Base-by-base conservation (phyloP, 2,329 filamentous ascomycete genomes). In the Thielaviopsis punctulata region DNA sequence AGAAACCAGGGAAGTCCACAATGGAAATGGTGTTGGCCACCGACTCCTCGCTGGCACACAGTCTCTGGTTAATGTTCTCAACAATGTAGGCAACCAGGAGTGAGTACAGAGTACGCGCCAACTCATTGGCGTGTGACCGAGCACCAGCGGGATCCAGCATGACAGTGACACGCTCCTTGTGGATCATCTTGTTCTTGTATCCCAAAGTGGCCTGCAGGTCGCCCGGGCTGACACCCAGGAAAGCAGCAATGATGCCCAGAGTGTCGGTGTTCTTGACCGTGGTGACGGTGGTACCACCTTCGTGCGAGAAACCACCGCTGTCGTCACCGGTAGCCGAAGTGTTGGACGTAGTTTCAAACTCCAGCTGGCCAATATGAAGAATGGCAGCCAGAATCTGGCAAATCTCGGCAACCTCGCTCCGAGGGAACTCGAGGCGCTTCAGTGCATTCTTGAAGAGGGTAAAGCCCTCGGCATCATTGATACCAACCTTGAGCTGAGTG, bases 361-460 rank as follows among this genome's bases (percentile, higher is more conserved):
- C 92, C 2, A 98, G 79, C 69, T 98, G 92, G 24, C 92, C 92
- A 59, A 98, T 89, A 64, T 98, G 92, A n/a, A 98, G 73, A 58
- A 98, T 95, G 59, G 80, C 82, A 27, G 92, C 92, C 51, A 98
- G 73, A 48, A 96, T 77, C 69, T 98, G 92, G 65, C 92, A 98
- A 52, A 98, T 89, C 64, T 95, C 90, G 39, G 92, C 92, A 62
- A 98, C 95, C 61, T 95, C 92, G 55, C 83, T 82, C 52, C 89
- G 79, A 3, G 90, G 85, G 57, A 98, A 96, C 66, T 96, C 92
- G 13, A 98, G 76, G 66, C 94, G 95, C 58, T 89, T 79, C 48
- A 98, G 70, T 1, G 92, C 92, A 1, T 86, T 95, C 71, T 96
- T 96, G 75, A 98, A 96, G 51, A 96, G 82, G 63, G 94, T 86